Evolutionary conservation across 202 grass and related monocot genomes (phyloP), one percentile per base, ranked within the genome.

Genomic region (Bolboschoenoplectus hybrid): DNA sequence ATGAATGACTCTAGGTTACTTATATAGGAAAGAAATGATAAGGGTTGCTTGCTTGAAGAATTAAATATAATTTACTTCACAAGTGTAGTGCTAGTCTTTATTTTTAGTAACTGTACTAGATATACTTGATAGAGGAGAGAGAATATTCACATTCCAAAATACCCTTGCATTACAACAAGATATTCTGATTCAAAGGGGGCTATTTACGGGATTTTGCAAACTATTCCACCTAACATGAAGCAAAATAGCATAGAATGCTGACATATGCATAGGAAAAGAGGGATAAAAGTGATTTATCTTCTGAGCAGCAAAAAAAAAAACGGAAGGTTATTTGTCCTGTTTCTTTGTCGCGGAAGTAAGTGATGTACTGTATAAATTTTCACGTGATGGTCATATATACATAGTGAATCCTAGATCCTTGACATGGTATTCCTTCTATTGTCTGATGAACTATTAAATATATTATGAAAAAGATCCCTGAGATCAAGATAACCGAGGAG

Each of bases 71-170:
- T 2, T 50, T 51, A 74, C 8, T 74, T 74, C 45, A 74, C 19
- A 32, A 34, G n/a, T 74, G 70, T 74, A 51, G 9, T 51, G 45
- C 44, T 74, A 47, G 45, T 32, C 0, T 74, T 49, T 10, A 5
- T 32, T 50, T 74, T 12, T 72, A 51, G 70, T 49, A 26, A 74
- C 43, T 32, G n/a, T 50, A 49, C 32, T 11, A 20, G 44, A 50
- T 74, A 74, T 74, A 34, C 67, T 74, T 11, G 70, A 72, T 72
- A 47, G 20, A 45, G 36, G 65, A 71, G 43, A 46, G 68, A 72
- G 68, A 46, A 72, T 72, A 41, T 72, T 46, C 68, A 46, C 16
- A 72, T 46, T 72, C 70, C n/a, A 74, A 32, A 74, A 74, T 74
- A 74, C 70, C 70, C 70, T 1, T 74, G 19, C 45, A 26, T 74